Conservation (phyloP, 129 eudicot species). For the Dittrichia graveolens region DNA sequence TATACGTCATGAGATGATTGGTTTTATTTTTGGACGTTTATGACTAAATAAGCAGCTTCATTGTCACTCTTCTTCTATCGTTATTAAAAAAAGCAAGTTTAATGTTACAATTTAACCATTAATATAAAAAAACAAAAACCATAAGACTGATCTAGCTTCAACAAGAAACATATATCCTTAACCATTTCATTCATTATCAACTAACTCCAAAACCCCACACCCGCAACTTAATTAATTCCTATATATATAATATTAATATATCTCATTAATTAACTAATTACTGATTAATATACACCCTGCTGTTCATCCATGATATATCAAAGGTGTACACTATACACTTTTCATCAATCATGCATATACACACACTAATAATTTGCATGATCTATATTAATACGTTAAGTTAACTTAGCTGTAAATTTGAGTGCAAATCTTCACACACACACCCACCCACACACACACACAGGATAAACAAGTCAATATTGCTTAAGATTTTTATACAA, state of each 20-base stretch:
- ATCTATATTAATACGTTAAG: conserved; percentile 35
- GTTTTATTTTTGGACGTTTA: conserved; percentile 16
- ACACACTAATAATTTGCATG: neutral
- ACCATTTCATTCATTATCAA: conserved; percentile 39
- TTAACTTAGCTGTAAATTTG: conserved; percentile 38
- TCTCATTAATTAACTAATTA: no score
- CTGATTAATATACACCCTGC: conserved; percentile 25
- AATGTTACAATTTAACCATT: conserved; percentile 39
- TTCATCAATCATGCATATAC: conserved; percentile 33
- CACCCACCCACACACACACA: conserved; percentile 17
- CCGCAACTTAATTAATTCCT: no score
- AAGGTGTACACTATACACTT: conserved; percentile 42
- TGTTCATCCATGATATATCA: conserved; percentile 5
- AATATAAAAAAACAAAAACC: conserved; percentile 28
- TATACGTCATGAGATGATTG: conserved; percentile 34
- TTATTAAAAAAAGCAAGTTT: conserved; percentile 32
- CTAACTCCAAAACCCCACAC: conserved; percentile 45
- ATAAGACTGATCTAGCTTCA: conserved; percentile 41
- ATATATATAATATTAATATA: neutral
- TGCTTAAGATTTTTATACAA: conserved; percentile 1
- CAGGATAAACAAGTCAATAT: conserved; percentile 19
- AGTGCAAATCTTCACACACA: conserved; percentile 18
- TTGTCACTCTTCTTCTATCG: conserved; percentile 29
- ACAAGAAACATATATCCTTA: conserved; percentile 47
- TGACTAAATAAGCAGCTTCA: conserved; percentile 16